Conservation (phyloP, 169 alveolate species). For the Plasmodium fragile region DNA sequence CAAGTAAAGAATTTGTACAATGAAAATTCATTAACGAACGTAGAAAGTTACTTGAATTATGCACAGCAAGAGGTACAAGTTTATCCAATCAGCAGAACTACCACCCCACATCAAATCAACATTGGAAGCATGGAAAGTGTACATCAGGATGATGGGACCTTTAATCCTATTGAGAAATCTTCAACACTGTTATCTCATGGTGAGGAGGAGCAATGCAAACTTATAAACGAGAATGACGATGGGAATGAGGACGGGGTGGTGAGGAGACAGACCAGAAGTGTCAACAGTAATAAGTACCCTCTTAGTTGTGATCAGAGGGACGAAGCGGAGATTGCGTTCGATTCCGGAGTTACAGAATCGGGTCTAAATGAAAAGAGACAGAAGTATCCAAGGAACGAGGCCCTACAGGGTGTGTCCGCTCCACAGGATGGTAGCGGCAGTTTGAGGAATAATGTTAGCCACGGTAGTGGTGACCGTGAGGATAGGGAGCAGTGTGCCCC, state of each 20-base stretch:
- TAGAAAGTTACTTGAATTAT: slow-evolving; percentile 44
- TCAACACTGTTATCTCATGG: slow-evolving; percentile 15
- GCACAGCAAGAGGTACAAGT: slow-evolving; percentile 15
- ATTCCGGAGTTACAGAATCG: slow-evolving; percentile 1
- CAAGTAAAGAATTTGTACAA: slow-evolving; percentile 8
- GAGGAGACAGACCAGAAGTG: not conserved
- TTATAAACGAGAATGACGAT: slow-evolving; percentile 14
- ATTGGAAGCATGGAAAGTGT: slow-evolving; percentile 63
- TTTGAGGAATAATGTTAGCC: not conserved
- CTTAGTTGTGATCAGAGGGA: not conserved
- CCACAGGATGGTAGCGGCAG: not conserved
- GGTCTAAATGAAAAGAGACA: slow-evolving; percentile 25
- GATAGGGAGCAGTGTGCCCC: not conserved
- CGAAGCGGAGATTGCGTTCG: not conserved
- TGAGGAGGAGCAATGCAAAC: slow-evolving; percentile 13
- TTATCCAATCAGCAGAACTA: slow-evolving; percentile 66
- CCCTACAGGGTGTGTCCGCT: not conserved
- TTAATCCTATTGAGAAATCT: slow-evolving; percentile 5
- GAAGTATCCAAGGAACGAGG: not conserved
- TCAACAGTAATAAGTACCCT: not conserved
- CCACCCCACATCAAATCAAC: slow-evolving; percentile 48
- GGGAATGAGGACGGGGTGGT: not conserved
- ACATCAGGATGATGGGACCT: slow-evolving; percentile 20
- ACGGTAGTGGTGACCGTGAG: not conserved
- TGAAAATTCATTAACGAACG: slow-evolving; percentile 25